Evolutionary conservation across 225 moss, liverwort and hornwort genomes (phyloP).

Genomic region (Polytrichum commune): DNA sequence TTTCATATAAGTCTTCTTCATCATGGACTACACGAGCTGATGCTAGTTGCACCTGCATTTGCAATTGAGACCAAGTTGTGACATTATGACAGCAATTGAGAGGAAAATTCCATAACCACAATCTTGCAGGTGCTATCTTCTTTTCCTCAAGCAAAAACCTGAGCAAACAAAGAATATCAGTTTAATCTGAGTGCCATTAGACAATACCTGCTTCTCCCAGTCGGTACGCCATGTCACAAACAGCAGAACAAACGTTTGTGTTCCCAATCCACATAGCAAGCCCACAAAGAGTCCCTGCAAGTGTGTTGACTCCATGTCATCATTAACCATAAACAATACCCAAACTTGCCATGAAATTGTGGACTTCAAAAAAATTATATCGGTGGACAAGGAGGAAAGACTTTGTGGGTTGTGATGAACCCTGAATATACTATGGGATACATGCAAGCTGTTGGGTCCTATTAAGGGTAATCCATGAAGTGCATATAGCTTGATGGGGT

Average conservation of each 20-base stretch:
- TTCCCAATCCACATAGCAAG: conserved; percentile 42
- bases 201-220: conserved; percentile 44
- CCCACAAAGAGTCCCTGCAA: conserved; percentile 51
- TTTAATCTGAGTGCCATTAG: neutral
- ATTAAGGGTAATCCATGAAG: too few relatives aligned
- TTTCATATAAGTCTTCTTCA: conserved; percentile 35
- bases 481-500: too few relatives aligned
- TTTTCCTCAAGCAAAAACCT: neutral
- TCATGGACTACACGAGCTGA: conserved; percentile 31
- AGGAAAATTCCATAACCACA: neutral
- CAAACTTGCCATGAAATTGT: neutral
- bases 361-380: neutral
- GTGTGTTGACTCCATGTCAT: neutral
- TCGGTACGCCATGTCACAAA: conserved; percentile 40
- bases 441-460: neutral
- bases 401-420: neutral
- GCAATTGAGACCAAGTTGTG: conserved; percentile 1
- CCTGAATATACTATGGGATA: neutral
- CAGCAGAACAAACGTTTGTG: conserved; percentile 32
- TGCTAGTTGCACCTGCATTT: conserved; percentile 42
- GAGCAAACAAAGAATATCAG: neutral
- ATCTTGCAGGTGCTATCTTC: too few relatives aligned
- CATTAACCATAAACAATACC: neutral
- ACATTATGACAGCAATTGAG: neutral
- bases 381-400: neutral